A percentile compares a stretch with the other conserved stretches of the same genome.
Conservation (phyloP, 2,329 filamentous ascomycete species). For the Aspergillus luchuensis region DNA sequence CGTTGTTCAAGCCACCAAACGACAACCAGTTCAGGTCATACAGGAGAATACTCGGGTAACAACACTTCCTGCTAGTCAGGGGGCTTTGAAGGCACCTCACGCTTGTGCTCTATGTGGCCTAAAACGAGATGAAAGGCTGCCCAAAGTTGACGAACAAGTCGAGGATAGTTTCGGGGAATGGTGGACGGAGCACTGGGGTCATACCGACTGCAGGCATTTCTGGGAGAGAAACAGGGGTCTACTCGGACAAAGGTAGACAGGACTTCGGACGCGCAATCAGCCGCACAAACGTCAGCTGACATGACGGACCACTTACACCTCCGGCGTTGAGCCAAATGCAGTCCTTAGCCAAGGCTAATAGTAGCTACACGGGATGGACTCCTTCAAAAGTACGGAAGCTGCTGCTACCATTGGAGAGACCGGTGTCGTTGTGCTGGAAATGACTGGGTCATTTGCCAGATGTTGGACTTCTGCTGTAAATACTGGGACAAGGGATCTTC, state of each 20-base stretch:
- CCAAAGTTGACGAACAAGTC: slow-evolving; percentile 72
- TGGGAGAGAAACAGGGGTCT: slow-evolving; percentile 76
- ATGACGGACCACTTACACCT: background rate
- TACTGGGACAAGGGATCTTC: background rate
- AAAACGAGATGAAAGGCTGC: slow-evolving; percentile 80
- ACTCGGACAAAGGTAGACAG: slow-evolving; percentile 65
- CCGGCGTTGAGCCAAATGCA: background rate
- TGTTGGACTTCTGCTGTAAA: background rate
- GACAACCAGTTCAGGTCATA: slow-evolving; percentile 66
- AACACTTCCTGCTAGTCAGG: slow-evolving; percentile 61
- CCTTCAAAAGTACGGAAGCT: no score
- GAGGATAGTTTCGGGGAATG: slow-evolving; percentile 95
- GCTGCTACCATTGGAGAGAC: background rate
- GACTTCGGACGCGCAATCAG: background rate
- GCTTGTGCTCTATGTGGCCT: slow-evolving; percentile 84
- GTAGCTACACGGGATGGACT: no score
- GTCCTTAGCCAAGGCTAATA: background rate
- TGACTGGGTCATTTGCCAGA: background rate
- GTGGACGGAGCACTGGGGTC: slow-evolving; percentile 91
- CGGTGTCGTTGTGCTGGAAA: background rate
- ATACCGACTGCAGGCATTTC: slow-evolving; percentile 77
- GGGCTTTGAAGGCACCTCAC: slow-evolving; percentile 72
- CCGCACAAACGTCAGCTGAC: background rate
- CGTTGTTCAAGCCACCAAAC: slow-evolving; percentile 48
- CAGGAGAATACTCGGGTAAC: slow-evolving; percentile 68